phyloP scores from a whole-genome alignment of 306 rosid genomes.

The Corylus avellana region DNA sequence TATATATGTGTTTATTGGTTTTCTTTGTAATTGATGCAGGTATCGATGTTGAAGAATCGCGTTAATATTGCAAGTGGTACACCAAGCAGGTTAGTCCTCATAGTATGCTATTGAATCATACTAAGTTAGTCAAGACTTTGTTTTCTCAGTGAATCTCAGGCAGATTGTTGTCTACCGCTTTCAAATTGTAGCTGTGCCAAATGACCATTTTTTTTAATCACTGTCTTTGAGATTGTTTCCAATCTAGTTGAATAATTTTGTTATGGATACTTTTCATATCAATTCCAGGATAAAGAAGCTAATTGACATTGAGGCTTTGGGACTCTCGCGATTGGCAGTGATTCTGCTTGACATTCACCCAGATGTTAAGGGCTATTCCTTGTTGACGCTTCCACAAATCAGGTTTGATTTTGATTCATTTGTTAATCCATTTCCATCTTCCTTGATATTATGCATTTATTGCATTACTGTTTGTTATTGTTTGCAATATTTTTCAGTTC shows the following conservation, averaged over 20 bases:
- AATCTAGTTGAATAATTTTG: background rate
- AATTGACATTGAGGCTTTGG: constrained; percentile 76
- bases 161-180: background rate
- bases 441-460: background rate
- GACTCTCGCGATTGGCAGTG: constrained; percentile 72
- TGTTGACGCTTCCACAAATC: constrained; percentile 94
- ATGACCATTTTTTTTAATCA: background rate
- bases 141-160: background rate
- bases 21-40: constrained; percentile 46
- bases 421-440: background rate
- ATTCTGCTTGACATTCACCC: constrained; percentile 71
- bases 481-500: background rate
- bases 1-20: constrained; percentile 11
- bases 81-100: constrained; percentile 78
- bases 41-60: constrained; percentile 68
- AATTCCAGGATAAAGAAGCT: constrained; percentile 79
- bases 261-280: background rate
- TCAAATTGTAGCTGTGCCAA: constrained; percentile 14
- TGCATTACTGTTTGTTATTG: background rate
- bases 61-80: constrained; percentile 93
- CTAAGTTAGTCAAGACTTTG: background rate
- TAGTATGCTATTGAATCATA: background rate
- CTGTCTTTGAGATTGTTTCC: background rate
- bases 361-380: constrained; percentile 87
- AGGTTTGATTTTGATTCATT: constrained; percentile 48